Base-by-base conservation (phyloP, 192 early-diverging fungal genomes). In the Dispira parvispora region DNA sequence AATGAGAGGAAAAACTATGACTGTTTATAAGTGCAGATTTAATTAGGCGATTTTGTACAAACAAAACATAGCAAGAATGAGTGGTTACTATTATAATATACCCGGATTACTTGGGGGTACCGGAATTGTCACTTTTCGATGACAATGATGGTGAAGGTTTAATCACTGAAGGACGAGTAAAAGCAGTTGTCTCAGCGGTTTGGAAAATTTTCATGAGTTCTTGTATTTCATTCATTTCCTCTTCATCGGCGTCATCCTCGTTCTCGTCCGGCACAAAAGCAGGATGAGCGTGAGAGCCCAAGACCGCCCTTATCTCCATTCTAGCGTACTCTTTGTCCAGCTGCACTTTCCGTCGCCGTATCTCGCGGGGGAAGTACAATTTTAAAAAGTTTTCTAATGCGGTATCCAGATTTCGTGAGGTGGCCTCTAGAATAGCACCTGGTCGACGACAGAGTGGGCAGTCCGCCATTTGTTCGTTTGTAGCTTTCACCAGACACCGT, bases 291-390 rank as follows among this genome's bases (percentile, higher is more conserved):
- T 77, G 78, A 6, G 70, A 74, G 11, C 72, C 70, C 42, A 79
- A 70, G 20, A 88, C 68, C 0, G 72, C 76, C 21, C 77, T 63
- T 45, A 85, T 65, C 63, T 88, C 87, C 45, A 85, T 82, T 8
- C 73, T 73, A 0, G 82, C 82, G 16, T 81, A 77, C 61, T 88
- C 84, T 20, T 68, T 70, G 55, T 78, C 77, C 13, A 75, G 82
- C 0, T 86, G 87, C 46, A 73, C 70, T 46, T 80, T 77, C 60
- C 84, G 88, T 65, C 82, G 77, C 49, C 85, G 81, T 62, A 86
- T 79, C 69, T 91, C 88, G 61, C 77, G 78, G 45, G 85, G 86
- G 64, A 91, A 91, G 56, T 88, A 89, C 0, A 87, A 73, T 62
- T 85, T 77, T 64, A 91, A 65, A 25, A 88, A 86, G 62, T 85